A percentile compares a stretch with the other conserved stretches of the same genome.
These are phyloP conservation scores for Gentiana macrophylla DNA, from an alignment of 257 asterid species.

Conservation along the genomic window DNA sequence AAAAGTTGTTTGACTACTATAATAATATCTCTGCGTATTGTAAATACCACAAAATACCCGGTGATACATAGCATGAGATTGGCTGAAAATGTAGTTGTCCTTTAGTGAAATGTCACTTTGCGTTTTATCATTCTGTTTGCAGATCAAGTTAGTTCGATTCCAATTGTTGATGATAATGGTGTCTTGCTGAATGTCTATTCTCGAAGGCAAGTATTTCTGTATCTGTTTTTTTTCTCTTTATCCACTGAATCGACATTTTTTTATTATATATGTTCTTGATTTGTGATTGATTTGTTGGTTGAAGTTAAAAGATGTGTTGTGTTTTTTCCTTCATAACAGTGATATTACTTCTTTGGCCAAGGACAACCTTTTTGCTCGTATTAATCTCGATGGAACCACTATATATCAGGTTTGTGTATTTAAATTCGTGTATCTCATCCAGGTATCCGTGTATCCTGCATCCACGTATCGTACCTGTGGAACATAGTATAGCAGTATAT, in stretches of 20 bases:
- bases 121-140: slow-evolving; percentile 17
- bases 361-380: slow-evolving; percentile 66
- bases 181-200: slow-evolving; percentile 78
- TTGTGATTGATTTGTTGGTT: background rate
- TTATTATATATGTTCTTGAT: background rate
- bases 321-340: slow-evolving; percentile 32
- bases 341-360: slow-evolving; percentile 90
- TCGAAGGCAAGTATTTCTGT: slow-evolving; percentile 51
- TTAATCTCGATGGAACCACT: slow-evolving; percentile 76
- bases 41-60: too few relatives aligned
- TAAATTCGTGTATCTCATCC: background rate
- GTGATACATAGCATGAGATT: background rate
- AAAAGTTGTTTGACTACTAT: background rate
- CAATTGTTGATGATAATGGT: slow-evolving; percentile 86
- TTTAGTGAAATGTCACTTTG: background rate
- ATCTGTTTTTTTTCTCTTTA: slow-evolving; percentile 3
- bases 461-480: too few relatives aligned
- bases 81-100: background rate
- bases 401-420: slow-evolving; percentile 52
- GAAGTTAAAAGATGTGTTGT: slow-evolving; percentile 3
- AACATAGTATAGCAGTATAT: too few relatives aligned
- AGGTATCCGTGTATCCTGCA: too few relatives aligned
- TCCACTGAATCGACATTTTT: background rate
- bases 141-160: slow-evolving; percentile 91
- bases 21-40: too few relatives aligned